Base-by-base conservation (phyloP, 257 asterid species). In the Gentiana dahurica region DNA sequence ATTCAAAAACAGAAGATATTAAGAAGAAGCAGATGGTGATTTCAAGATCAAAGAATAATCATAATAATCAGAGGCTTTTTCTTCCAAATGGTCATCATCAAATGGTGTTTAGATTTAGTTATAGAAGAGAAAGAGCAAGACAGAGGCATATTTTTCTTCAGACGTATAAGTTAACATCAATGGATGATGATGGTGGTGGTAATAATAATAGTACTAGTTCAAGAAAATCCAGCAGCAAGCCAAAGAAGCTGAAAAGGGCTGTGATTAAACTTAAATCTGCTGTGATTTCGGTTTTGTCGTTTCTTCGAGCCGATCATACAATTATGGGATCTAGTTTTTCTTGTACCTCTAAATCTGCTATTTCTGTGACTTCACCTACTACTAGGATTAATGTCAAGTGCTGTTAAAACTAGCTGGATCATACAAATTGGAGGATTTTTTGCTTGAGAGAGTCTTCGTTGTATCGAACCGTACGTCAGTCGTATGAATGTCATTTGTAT, bases 41-140 rank as follows among this genome's bases (percentile, higher is more conserved):
- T 44, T 45, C 62, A 24, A 57, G 50, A 38, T 51, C 62, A 8
- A 57, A 57, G 52, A 57, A 51, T 55, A 55, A 44, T 12, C 37
- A 57, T 15, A 36, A n/a, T 1, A 41, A 4, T 36, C 4, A 9
- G 62, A 44, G 45, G 62, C 12, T 24, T 24, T 24, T 24, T 24
- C 24, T 24, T 24, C 24, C 24, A 24, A 24, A 33, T 12, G 12
- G 10, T 44, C 35, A 49, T 10, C 10, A 10, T 2, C 46, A 41
- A 41, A 5, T 41, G 46, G 11, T 41, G 46, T 41, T 41, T 10
- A 41, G 2, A 5, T 33, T 44, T 4, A 44, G 62, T 9, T 9
- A 45, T 34, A 45, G 62, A 46, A 57, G 62, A 24, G 62, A 57
- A 8, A 33, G 62, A 32, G 62, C 62, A 45, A 57, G 62, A 5